These are phyloP conservation scores for Claviceps pazoutovae DNA, from an alignment of 2,329 filamentous ascomycete species.

Conservation along the genomic window DNA sequence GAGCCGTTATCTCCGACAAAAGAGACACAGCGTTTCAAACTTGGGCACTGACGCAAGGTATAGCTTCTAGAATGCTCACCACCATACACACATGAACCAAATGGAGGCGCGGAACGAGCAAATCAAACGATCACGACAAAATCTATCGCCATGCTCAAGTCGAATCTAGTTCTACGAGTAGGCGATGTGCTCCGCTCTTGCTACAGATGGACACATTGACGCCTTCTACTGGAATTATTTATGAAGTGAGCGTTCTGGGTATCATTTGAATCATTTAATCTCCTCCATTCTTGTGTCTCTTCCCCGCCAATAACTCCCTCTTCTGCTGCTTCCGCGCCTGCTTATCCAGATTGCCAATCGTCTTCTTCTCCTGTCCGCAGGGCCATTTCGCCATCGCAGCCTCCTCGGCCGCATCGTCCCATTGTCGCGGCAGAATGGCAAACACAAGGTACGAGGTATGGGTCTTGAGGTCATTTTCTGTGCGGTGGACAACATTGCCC, in stretches of 20 bases:
- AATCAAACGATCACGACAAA: not conserved
- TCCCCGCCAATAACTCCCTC: slow-evolving; percentile 34
- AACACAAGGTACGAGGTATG: slow-evolving; percentile 97
- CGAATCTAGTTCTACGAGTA: not conserved
- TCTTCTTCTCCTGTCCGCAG: slow-evolving; percentile 36
- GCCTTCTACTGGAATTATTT: not conserved
- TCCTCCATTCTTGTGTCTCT: slow-evolving; percentile 27
- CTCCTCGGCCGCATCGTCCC: slow-evolving; percentile 71
- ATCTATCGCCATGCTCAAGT: not conserved
- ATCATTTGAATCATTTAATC: slow-evolving; percentile 5
- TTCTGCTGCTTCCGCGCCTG: slow-evolving; percentile 42
- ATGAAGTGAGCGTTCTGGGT: slow-evolving; percentile 5
- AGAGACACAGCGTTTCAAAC: not conserved
- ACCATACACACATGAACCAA: not conserved
- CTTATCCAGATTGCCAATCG: slow-evolving; percentile 40
- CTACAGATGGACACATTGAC: not conserved
- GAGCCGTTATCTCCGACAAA: not conserved
- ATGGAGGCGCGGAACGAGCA: not conserved
- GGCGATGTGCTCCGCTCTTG: not conserved
- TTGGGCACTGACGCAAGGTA: not conserved
- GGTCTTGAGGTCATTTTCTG: slow-evolving; percentile 81
- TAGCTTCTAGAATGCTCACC: not conserved
- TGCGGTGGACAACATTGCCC: slow-evolving; percentile 64
- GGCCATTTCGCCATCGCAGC: slow-evolving; percentile 51
- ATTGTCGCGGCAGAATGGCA: slow-evolving; percentile 73